Evolutionary conservation across 352 stramenopile genomes (phyloP), one percentile per base, ranked within the genome.

Genomic region (Pythium scleroteichum): DNA sequence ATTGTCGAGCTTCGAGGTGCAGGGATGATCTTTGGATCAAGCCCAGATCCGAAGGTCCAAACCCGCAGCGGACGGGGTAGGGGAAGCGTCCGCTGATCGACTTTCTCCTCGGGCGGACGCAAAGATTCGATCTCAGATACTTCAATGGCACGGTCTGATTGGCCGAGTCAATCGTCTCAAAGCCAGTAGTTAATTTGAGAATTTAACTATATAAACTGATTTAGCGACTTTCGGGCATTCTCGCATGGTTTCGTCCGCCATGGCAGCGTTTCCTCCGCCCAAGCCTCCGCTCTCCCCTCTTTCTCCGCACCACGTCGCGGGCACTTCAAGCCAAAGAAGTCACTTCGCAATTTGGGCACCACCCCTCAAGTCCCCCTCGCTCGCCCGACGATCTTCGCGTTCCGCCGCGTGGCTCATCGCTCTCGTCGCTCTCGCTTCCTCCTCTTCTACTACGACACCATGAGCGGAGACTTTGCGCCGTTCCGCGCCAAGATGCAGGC

Each of bases 401-500:
- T 53, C 22, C 39, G 22, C 46, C 59, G 50, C 50, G 58, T 65
- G 39, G 27, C 40, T 45, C 45, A 39, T 59, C 46, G 24, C 41
- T 57, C 46, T 16, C 23, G 33, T 46, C 32, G 52, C 26, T 26
- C 45, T 45, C 59, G 26, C 42, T 27, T 26, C 51, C 27, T 26
- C n/a, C 29, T 54, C 32, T 35, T 47, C 39, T 19, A 16, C 42
- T 27, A 1, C 26, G 17, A 16, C 52, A 61, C 44, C 42, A 90
- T 90, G 81, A 55, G 75, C 24, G 62, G 62, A 64, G 62, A 75
- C 49, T 96, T 92, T 62, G 76, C 80, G 55, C 79, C 75, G 17
- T 96, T 89, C 74, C 82, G 97, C 81, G 72, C 85, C 68, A 99
- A 99, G 87, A 99, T 99, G 97, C 78, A 96, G 70, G 83, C 83